Conservation (phyloP, 495 filamentous ascomycete genomes). For the Haplographium delicatum region DNA sequence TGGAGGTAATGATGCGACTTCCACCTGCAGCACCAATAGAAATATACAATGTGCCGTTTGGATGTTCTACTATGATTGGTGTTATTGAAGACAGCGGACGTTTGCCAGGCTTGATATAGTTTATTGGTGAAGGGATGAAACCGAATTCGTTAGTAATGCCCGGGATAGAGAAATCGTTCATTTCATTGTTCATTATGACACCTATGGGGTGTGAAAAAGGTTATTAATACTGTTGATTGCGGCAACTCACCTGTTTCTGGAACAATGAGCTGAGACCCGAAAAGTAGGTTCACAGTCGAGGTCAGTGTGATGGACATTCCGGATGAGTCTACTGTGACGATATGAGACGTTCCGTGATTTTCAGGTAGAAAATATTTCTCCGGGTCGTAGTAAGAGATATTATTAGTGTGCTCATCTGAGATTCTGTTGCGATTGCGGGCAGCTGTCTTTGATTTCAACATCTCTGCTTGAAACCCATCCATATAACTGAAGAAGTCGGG, state of each 20-base stretch:
- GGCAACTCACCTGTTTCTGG: slow-evolving; percentile 59
- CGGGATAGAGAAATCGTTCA: slow-evolving; percentile 86
- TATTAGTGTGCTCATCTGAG: slow-evolving; percentile 59
- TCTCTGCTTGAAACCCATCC: slow-evolving; percentile 54
- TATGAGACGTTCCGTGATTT: slow-evolving; percentile 69
- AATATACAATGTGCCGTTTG: slow-evolving; percentile 62
- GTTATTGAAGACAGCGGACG: slow-evolving; percentile 76
- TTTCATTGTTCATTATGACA: slow-evolving; percentile 90
- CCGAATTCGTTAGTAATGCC: slow-evolving; percentile 72
- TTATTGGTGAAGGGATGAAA: slow-evolving; percentile 70
- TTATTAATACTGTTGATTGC: neutral
- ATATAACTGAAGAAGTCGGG: slow-evolving; percentile 64
- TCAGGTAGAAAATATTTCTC: slow-evolving; percentile 54
- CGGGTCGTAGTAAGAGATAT: slow-evolving; percentile 68
- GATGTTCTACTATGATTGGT: slow-evolving; percentile 65
- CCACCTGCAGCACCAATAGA: slow-evolving; percentile 77
- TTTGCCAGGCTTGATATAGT: slow-evolving; percentile 78
- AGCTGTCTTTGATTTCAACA: slow-evolving; percentile 58
- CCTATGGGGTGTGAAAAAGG: slow-evolving; percentile 23
- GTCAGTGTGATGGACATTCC: slow-evolving; percentile 71
- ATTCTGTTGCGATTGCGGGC: slow-evolving; percentile 58
- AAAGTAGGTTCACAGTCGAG: slow-evolving; percentile 80
- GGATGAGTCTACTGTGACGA: slow-evolving; percentile 61
- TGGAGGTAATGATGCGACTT: slow-evolving; percentile 81
- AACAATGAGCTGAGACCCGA: slow-evolving; percentile 71